A percentile compares a stretch with the other conserved stretches of the same genome.
Evolutionary conservation across 345 rosid genomes (phyloP).

Genomic region (Heritiera fomes): DNA sequence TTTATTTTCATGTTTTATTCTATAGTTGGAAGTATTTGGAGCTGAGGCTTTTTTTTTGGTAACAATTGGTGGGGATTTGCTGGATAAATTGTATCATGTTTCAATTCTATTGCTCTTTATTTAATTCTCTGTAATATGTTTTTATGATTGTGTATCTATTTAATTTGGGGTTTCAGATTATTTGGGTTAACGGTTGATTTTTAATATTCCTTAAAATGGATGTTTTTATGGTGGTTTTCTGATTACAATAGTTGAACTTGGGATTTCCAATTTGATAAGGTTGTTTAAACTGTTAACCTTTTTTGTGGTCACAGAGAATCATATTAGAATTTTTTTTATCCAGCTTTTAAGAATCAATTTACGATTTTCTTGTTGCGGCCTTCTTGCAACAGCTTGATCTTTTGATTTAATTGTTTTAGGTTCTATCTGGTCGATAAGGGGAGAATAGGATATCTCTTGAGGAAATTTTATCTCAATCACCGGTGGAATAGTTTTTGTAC

Average conservation of each 20-base stretch:
- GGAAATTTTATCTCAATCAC: slow-evolving; percentile 24
- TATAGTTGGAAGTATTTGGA: background rate
- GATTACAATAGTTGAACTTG: background rate
- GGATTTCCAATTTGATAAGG: slow-evolving; percentile 34
- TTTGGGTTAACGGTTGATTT: slow-evolving; percentile 29
- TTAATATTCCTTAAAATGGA: slow-evolving; percentile 30
- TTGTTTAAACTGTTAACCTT: slow-evolving; percentile 22
- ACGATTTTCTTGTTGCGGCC: slow-evolving; percentile 28
- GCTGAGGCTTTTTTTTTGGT: background rate
- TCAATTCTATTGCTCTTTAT: slow-evolving; percentile 14
- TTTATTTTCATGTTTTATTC: background rate
- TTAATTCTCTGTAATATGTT: background rate
- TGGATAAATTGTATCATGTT: slow-evolving; percentile 20
- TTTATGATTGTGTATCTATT: slow-evolving; percentile 16
- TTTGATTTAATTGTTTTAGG: background rate
- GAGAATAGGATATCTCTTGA: background rate
- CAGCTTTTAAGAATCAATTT: slow-evolving; percentile 26
- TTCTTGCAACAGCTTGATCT: slow-evolving; percentile 16
- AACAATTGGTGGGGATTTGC: background rate
- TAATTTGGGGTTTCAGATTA: slow-evolving; percentile 20
- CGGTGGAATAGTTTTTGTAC: slow-evolving; percentile 15
- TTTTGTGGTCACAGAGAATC: too few relatives aligned
- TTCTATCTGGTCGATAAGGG: background rate
- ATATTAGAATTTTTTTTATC: slow-evolving; percentile 15
- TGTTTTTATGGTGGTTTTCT: slow-evolving; percentile 15